These are phyloP conservation scores for Candida smagusa DNA, from an alignment of 1,139 yeast species.

Conservation along the genomic window DNA sequence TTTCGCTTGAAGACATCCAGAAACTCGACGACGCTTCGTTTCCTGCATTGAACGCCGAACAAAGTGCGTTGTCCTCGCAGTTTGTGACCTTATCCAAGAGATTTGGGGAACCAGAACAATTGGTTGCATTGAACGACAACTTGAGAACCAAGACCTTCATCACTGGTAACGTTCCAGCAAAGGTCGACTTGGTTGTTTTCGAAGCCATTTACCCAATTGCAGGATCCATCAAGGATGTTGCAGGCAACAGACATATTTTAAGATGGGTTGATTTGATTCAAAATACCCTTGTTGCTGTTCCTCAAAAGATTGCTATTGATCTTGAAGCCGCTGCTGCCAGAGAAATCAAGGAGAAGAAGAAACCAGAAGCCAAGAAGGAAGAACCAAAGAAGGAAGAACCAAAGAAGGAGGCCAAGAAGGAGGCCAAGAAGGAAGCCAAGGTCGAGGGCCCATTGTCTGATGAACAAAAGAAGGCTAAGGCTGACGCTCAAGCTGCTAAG, in stretches of 20 bases:
- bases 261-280: constrained; percentile 93
- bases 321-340: constrained; percentile 61
- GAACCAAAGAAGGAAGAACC: constrained; percentile 20
- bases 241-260: constrained; percentile 69
- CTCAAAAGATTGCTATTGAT: constrained; percentile 56
- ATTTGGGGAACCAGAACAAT: constrained; percentile 52
- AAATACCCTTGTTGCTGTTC: constrained; percentile 54
- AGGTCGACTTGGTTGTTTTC: constrained; percentile 67
- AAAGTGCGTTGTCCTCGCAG: constrained; percentile 75
- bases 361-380: constrained; percentile 31
- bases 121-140: constrained; percentile 62
- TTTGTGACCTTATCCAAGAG: constrained; percentile 70
- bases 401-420: constrained; percentile 11
- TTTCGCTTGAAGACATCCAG: constrained; percentile 35
- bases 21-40: constrained; percentile 26
- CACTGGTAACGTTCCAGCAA: constrained; percentile 61
- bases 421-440: constrained; percentile 4
- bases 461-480: constrained; percentile 61
- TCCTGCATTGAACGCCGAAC: constrained; percentile 42
- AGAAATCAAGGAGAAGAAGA: constrained; percentile 49
- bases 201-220: constrained; percentile 62
- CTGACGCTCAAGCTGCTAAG: constrained; percentile 64
- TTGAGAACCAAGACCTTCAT: constrained; percentile 70
- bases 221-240: constrained; percentile 45
- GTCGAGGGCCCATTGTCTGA: constrained; percentile 33